Conservation (phyloP, 139 green algal genomes). For the Gonium pectorale region DNA sequence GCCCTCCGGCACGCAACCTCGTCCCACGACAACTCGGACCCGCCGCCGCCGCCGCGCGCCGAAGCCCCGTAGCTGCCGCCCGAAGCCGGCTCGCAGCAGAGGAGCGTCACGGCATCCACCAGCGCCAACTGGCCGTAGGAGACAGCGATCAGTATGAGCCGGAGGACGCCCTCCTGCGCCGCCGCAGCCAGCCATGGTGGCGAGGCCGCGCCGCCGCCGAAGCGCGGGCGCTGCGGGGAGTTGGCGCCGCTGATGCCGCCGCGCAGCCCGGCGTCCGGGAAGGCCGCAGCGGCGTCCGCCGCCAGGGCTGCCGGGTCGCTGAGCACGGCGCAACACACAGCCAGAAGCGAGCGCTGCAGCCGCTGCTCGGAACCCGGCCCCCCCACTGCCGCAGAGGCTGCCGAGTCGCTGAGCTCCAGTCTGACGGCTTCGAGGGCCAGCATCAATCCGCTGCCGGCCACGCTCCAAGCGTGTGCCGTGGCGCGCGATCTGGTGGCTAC, state of each 20-base stretch:
- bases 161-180: slow-evolving; percentile 22
- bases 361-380: neutral
- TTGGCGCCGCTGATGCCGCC: neutral
- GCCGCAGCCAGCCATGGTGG: neutral
- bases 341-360: slow-evolving; percentile 28
- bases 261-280: neutral
- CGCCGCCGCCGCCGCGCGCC: neutral
- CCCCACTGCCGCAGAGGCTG: no score
- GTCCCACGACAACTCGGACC: neutral
- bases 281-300: slow-evolving; percentile 13
- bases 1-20: neutral
- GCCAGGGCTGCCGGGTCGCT: slow-evolving; percentile 5
- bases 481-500: neutral
- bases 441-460: slow-evolving; percentile 14
- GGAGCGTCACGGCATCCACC: slow-evolving; percentile 14
- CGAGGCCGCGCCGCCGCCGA: neutral
- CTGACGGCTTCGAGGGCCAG: slow-evolving; percentile 3
- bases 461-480: slow-evolving; percentile 1
- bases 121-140: slow-evolving; percentile 16
- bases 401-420: neutral
- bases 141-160: neutral
- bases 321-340: neutral
- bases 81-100: neutral
- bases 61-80: neutral
- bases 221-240: neutral